Evolutionary conservation across 352 stramenopile species (phyloP).

Genomic region (Pythium brassicae): DNA sequence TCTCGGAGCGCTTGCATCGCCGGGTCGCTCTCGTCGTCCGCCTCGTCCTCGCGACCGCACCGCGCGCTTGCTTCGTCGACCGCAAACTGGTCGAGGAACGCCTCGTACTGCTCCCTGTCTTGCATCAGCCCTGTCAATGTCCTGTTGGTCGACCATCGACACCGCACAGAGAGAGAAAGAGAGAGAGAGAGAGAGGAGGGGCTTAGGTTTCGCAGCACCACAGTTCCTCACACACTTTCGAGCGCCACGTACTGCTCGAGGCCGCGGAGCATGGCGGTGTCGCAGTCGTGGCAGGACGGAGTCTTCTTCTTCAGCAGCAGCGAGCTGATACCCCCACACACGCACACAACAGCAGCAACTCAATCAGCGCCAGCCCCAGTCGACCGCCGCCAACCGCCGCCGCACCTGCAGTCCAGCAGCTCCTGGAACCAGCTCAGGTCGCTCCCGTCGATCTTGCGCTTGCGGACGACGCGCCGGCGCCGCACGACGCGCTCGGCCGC

Average conservation of each 20-base stretch:
- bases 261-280: constrained; percentile 37
- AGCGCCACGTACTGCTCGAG: constrained; percentile 45
- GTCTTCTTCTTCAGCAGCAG: constrained; percentile 66
- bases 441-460: constrained; percentile 65
- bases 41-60: constrained; percentile 28
- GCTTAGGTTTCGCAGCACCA: too few species aligned
- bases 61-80: too few species aligned
- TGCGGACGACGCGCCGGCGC: constrained; percentile 47
- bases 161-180: too few species aligned
- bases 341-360: too few species aligned
- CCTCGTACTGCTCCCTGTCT: constrained; percentile 48
- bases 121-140: constrained; percentile 39
- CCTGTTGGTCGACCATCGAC: constrained; percentile 15
- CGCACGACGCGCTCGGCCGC: constrained; percentile 32
- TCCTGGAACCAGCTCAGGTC: constrained; percentile 83
- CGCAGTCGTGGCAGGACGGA: constrained; percentile 72
- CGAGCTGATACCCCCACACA: constrained; percentile 27
- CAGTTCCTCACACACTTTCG: background rate
- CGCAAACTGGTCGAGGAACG: constrained; percentile 47
- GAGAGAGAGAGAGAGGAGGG: too few species aligned
- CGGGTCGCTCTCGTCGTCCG: constrained; percentile 32
- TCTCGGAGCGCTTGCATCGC: constrained; percentile 53
- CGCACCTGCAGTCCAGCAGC: constrained; percentile 69
- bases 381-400: too few species aligned
- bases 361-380: too few species aligned